Evolutionary conservation across 495 filamentous ascomycete species (phyloP), one percentile per base, ranked within the genome.

Genomic region (Recurvomyces mirabilis): DNA sequence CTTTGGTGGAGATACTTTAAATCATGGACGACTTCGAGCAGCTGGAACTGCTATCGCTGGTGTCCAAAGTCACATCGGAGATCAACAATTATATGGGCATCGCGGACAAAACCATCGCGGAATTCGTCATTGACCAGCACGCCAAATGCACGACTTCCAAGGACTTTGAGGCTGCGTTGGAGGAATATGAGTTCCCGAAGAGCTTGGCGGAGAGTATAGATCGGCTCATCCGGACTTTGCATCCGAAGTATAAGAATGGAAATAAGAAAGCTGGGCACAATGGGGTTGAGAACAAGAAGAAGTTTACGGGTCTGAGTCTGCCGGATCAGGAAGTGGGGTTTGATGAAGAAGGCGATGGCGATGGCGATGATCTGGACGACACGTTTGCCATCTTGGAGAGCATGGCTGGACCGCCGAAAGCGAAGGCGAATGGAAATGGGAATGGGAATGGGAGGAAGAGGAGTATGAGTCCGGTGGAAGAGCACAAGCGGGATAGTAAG

Each of bases 11-110:
- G n/a, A n/a, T n/a, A n/a, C n/a, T n/a, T n/a, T n/a, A n/a, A n/a
- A n/a, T n/a, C 47, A 94, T 98, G 84, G 88, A 93, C 60, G 86
- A 93, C 61, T 72, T 96, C 46, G 78, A 82, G 55, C 82, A 80
- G 51, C 77, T 98, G 51, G 91, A 98, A 68, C 70, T 93, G 49
- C 77, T 96, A 47, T 93, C 86, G 49, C 77, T 98, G 45, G 87
- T 96, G 49, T 88, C 85, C 34, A 93, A 89, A 63, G 85, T 98
- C 53, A 94, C 86, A 26, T 86, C 80, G 23, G 91, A 98, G 66
- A 69, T 96, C 32, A 81, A 87, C 53, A 98, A 98, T 64, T 84
- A 98, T 65, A 65, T 98, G 41, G 87, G 89, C 24, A 79, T 95
- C 56, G 82, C 70, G 62, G 89, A 98, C 60, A 94, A 93, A 66